phyloP scores from a whole-genome alignment of 2,329 filamentous ascomycete species.

The Ophiocordyceps camponoti-floridani region DNA sequence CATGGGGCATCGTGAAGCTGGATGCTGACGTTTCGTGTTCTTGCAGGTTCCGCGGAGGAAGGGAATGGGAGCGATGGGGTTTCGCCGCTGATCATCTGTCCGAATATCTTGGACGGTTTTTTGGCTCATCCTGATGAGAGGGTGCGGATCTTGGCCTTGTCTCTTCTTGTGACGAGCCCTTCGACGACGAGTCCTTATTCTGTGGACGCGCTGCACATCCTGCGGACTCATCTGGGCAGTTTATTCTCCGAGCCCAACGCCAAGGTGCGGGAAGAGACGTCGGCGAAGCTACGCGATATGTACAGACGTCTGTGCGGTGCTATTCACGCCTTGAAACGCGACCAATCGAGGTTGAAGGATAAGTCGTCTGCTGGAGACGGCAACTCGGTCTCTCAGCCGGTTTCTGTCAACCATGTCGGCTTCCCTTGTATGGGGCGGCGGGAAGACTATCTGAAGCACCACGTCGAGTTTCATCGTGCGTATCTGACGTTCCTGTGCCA shows the following conservation, averaged over 20 bases:
- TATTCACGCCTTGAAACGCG: conserved; percentile 34
- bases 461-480: conserved; percentile 52
- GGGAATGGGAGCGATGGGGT: conserved; percentile 5
- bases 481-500: conserved; percentile 53
- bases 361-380: conserved; percentile 12
- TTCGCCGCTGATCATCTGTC: conserved; percentile 15
- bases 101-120: conserved; percentile 30
- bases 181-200: conserved; percentile 60
- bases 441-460: conserved; percentile 24
- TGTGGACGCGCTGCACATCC: conserved; percentile 36
- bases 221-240: conserved; percentile 47
- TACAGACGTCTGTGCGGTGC: conserved; percentile 57
- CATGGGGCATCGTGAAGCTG: no score
- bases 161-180: conserved; percentile 59
- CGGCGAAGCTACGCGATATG: conserved; percentile 58
- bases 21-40: not conserved
- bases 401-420: conserved; percentile 21
- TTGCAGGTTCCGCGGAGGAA: conserved; percentile 9
- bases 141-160: conserved; percentile 64
- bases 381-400: conserved; percentile 8
- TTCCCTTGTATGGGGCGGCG: conserved; percentile 18
- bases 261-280: conserved; percentile 66
- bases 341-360: conserved; percentile 17
- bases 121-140: conserved; percentile 38
- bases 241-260: conserved; percentile 75